Conservation (phyloP, 306 rosid genomes). For the Styphnolobium japonicum region DNA sequence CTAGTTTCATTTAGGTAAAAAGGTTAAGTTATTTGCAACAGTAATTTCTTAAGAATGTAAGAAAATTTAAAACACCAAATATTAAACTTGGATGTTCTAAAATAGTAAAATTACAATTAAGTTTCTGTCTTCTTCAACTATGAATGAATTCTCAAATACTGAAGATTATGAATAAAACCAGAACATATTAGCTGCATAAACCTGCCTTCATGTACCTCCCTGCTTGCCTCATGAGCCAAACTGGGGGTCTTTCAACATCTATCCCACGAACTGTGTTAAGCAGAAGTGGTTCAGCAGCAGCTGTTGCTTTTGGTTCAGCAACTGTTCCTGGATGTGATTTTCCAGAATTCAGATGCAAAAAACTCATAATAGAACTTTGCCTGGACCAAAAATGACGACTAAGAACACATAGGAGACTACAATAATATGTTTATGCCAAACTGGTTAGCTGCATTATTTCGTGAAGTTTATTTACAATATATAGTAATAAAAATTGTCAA, state of each 20-base stretch:
- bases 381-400: not conserved
- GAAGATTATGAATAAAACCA: not conserved
- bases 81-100: not conserved
- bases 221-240: slow-evolving; percentile 99
- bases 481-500: not conserved
- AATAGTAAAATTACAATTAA: not conserved
- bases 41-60: not conserved
- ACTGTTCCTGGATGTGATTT: slow-evolving; percentile 53
- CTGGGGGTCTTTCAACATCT: slow-evolving; percentile 93
- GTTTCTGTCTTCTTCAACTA: not conserved
- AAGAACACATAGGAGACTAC: not conserved
- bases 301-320: slow-evolving; percentile 50
- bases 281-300: slow-evolving; percentile 67
- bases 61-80: not conserved
- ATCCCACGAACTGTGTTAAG: slow-evolving; percentile 81
- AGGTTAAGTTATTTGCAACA: not conserved
- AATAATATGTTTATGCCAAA: not conserved
- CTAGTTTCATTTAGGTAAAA: not conserved
- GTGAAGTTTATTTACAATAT: not conserved
- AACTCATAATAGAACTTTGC: not conserved
- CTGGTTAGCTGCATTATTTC: not conserved
- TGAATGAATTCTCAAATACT: not conserved
- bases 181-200: slow-evolving; percentile 27
- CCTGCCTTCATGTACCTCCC: slow-evolving; percentile 97
- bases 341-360: slow-evolving; percentile 13